These are phyloP conservation scores for Coemansia sp. DNA, from an alignment of 192 early-diverging fungal species.

Conservation along the genomic window DNA sequence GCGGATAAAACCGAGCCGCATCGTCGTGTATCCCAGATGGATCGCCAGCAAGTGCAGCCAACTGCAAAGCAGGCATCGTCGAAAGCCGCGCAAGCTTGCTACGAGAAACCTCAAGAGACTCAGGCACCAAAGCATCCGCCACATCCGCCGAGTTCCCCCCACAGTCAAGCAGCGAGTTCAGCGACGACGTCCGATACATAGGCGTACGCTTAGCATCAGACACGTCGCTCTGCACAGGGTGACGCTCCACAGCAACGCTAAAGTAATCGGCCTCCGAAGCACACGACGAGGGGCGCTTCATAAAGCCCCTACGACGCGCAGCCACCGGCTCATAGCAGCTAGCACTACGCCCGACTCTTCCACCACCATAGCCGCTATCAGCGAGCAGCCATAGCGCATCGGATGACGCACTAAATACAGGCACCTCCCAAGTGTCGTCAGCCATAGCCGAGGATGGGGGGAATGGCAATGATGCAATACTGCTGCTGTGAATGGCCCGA, in stretches of 20 bases:
- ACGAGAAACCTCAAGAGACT: background rate
- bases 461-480: slow-evolving; percentile 4
- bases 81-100: slow-evolving; percentile 22
- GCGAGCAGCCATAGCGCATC: slow-evolving; percentile 6
- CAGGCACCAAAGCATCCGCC: slow-evolving; percentile 2
- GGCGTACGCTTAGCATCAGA: slow-evolving; percentile 5
- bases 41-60: background rate
- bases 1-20: slow-evolving; percentile 1
- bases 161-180: slow-evolving; percentile 10
- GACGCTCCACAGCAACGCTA: background rate
- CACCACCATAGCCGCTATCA: background rate
- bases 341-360: slow-evolving; percentile 24
- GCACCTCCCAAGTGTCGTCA: slow-evolving; percentile 8
- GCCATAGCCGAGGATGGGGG: background rate
- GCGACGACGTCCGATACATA: slow-evolving; percentile 19
- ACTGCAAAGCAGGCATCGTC: background rate
- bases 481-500: slow-evolving; percentile 12
- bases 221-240: background rate
- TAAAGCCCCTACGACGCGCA: background rate
- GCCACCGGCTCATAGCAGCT: slow-evolving; percentile 23
- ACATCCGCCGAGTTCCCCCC: background rate
- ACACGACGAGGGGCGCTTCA: slow-evolving; percentile 19
- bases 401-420: slow-evolving; percentile 4
- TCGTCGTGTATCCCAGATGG: background rate
- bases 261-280: background rate